Conservation (phyloP, 2,329 filamentous ascomycete genomes). For the Furcasterigmium furcatum region DNA sequence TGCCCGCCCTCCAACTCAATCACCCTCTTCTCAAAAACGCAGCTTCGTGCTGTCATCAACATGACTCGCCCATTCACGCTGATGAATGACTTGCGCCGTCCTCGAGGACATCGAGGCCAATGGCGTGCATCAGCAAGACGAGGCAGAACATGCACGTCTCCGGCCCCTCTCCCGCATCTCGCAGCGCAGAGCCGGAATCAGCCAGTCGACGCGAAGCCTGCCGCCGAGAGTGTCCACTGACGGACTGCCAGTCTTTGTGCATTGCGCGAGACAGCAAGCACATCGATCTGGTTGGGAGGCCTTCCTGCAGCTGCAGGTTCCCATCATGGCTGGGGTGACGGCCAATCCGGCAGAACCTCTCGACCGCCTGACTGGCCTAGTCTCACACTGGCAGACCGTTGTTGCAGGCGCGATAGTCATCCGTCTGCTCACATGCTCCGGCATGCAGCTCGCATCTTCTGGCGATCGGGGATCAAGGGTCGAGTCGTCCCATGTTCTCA, state of each 20-base stretch:
- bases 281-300: not conserved
- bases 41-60: no score
- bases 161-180: not conserved
- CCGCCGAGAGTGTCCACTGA: not conserved
- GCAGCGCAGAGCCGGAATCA: no score
- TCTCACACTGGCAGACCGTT: not conserved
- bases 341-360: not conserved
- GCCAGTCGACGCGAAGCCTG: not conserved
- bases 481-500: not conserved
- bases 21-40: no score
- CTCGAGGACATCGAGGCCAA: not conserved
- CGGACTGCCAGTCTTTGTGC: no score
- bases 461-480: no score
- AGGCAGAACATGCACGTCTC: not conserved
- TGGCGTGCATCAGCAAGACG: not conserved
- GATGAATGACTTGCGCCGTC: no score
- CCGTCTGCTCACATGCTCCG: not conserved
- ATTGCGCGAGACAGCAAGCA: not conserved
- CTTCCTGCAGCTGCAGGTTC: constrained; percentile 1
- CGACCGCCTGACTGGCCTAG: constrained; percentile 1
- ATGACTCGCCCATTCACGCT: no score
- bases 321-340: not conserved
- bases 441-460: no score
- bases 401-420: not conserved
- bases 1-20: no score